Conservation (phyloP, 129 eudicot genomes). For the Flaveria trinervia region DNA sequence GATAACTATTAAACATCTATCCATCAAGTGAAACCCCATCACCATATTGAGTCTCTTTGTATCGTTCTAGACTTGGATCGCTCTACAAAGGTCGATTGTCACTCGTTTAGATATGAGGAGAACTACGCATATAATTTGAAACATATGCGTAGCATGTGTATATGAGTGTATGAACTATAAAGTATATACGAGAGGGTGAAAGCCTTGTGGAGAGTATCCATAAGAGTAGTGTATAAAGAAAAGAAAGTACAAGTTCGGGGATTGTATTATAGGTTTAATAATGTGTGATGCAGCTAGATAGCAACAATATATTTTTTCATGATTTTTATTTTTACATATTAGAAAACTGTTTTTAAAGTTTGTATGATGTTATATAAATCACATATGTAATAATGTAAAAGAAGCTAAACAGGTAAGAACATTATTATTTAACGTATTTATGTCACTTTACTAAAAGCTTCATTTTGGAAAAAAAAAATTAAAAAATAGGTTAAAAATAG, state of each 20-base stretch:
- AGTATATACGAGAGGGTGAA: background rate
- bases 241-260: conserved; percentile 14
- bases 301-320: background rate
- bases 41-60: background rate
- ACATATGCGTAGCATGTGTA: too few relatives aligned
- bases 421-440: too few relatives aligned
- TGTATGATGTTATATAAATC: background rate
- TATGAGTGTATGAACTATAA: background rate
- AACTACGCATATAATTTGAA: too few relatives aligned
- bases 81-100: background rate
- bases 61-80: background rate
- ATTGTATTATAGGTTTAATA: background rate
- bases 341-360: background rate
- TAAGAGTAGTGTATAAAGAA: background rate
- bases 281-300: background rate
- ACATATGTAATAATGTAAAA: background rate
- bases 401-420: background rate
- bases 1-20: too few relatives aligned
- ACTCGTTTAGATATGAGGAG: background rate
- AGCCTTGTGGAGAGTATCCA: background rate
- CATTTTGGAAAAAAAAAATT: too few relatives aligned
- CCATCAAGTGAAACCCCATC: background rate
- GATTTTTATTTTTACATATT: too few relatives aligned
- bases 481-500: too few relatives aligned
- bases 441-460: too few relatives aligned